These are phyloP conservation scores for Termitomyces sp. DNA, from an alignment of 768 basidiomycete species.

Conservation along the genomic window DNA sequence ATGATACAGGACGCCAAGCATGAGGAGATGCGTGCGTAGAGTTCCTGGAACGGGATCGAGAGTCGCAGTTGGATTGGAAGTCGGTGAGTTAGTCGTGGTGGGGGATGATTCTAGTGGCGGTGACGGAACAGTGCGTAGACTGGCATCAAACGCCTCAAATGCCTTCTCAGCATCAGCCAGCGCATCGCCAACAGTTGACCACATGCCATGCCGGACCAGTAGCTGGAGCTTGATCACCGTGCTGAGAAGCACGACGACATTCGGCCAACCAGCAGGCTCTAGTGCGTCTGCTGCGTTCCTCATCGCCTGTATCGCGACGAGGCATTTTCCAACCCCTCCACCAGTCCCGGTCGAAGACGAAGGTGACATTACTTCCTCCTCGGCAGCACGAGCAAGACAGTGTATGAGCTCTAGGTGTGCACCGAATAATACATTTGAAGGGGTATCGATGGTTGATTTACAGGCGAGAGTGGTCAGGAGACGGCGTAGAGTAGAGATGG, in stretches of 20 bases:
- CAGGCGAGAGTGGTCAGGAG: constrained; percentile 39
- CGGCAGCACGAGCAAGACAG: constrained; percentile 16
- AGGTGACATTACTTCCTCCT: constrained; percentile 4
- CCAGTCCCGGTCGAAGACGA: not conserved
- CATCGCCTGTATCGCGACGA: constrained; percentile 30
- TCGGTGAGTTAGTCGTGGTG: not conserved
- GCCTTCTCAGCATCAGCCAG: constrained; percentile 40
- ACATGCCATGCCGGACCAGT: constrained; percentile 48
- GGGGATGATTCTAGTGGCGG: not conserved
- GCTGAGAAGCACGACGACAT: constrained; percentile 41
- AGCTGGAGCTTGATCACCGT: constrained; percentile 53
- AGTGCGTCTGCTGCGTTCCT: constrained; percentile 14
- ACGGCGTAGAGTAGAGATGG: constrained; percentile 53
- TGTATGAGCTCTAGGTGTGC: constrained; percentile 53
- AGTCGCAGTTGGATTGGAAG: not conserved
- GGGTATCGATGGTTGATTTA: not conserved
- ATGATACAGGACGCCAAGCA: constrained; percentile 55
- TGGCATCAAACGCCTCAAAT: not conserved
- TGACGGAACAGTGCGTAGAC: not conserved
- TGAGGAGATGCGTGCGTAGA: constrained; percentile 51
- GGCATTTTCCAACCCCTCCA: constrained; percentile 13
- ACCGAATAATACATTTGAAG: constrained; percentile 47
- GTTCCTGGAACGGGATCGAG: constrained; percentile 8
- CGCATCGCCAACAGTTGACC: constrained; percentile 45
- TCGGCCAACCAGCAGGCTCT: constrained; percentile 24